These are phyloP conservation scores for Giardia duodenalis DNA, from an alignment of 208 protist species.

Conservation along the genomic window DNA sequence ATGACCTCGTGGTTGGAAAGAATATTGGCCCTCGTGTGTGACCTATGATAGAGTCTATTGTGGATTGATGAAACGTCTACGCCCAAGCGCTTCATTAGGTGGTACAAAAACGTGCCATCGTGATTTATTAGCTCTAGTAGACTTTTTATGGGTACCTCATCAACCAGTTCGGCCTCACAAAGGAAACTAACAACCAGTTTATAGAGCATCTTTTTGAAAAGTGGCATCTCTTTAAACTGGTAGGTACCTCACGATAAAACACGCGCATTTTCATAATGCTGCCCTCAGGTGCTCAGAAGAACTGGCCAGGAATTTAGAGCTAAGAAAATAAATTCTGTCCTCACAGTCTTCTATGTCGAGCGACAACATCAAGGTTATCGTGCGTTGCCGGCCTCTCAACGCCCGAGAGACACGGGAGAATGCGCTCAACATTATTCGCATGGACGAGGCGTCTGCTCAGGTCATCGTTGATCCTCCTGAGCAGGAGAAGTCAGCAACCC, in stretches of 20 bases:
- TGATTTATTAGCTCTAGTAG: neutral
- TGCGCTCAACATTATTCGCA: neutral
- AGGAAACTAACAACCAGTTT: neutral
- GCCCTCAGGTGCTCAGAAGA: no score
- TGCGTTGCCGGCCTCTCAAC: conserved; percentile 18
- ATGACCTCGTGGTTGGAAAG: neutral
- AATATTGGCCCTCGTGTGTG: neutral
- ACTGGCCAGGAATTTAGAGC: no score
- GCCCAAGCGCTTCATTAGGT: neutral
- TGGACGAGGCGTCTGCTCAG: neutral
- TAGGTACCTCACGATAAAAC: no score
- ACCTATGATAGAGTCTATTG: neutral
- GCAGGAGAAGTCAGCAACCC: neutral
- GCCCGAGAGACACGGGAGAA: neutral
- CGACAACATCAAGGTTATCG: conserved; percentile 35
- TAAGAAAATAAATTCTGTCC: no score
- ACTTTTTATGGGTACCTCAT: neutral
- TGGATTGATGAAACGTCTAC: neutral
- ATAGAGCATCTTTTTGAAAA: neutral
- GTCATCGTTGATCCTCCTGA: neutral
- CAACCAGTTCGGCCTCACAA: neutral
- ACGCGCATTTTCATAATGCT: no score
- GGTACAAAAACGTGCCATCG: neutral
- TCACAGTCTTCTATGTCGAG: no score
- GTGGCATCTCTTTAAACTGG: no score